Evolutionary conservation across 306 rosid species (phyloP).

Genomic region (Spatholobus suberectus): DNA sequence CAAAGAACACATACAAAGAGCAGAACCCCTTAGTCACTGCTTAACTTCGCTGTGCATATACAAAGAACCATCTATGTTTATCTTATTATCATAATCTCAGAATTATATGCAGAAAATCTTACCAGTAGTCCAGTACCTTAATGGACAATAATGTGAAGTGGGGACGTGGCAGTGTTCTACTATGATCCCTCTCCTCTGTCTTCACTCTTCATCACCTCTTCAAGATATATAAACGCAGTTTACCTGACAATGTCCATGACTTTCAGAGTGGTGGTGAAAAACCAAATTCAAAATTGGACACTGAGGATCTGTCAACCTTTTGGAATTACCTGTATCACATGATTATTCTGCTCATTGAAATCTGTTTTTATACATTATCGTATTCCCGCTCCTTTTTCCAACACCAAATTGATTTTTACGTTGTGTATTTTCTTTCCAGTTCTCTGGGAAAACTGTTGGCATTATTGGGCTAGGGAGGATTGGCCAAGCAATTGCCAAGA

Average conservation of each 20-base stretch:
- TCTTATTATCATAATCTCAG: neutral
- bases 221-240: neutral
- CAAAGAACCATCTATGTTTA: neutral
- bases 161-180: neutral
- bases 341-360: neutral
- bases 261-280: neutral
- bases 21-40: too few species aligned
- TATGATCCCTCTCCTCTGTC: neutral
- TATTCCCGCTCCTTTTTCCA: neutral
- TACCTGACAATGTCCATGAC: neutral
- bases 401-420: neutral
- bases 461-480: constrained; percentile 87
- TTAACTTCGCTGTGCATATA: too few species aligned
- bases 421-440: constrained; percentile 52
- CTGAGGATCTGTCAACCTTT: neutral
- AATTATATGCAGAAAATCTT: neutral
- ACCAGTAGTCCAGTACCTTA: neutral
- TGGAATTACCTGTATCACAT: neutral
- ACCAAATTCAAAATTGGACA: neutral
- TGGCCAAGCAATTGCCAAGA: constrained; percentile 75
- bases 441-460: constrained; percentile 86
- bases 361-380: neutral
- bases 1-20: too few species aligned
- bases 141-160: neutral
- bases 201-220: neutral